Evolutionary conservation across 345 rosid genomes (phyloP), one percentile per base, ranked within the genome.

Genomic region (Boechera divaricarpa): DNA sequence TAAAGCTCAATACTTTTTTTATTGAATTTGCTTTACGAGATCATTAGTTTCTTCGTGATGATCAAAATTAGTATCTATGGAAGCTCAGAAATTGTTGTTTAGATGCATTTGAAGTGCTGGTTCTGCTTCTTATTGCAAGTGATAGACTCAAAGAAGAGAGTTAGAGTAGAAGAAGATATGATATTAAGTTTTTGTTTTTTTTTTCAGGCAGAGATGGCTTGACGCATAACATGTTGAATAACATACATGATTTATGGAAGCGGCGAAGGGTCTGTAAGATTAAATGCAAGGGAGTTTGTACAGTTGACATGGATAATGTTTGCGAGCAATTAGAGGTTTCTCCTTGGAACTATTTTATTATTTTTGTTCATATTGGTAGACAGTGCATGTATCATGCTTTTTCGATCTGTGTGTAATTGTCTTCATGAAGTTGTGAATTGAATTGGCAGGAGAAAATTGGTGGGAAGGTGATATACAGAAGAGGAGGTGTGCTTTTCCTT

Each of bases 121-220:
- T 8, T 16, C 41, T 59, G 4, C 5, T 35, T 33, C 21, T 35
- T 11, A 3, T 48, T 28, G 24, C 24, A 31, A 29, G 5, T 65
- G 21, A 21, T 42, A 63, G 35, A 26, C 18, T 41, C 0, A 32
- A 12, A 10, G 29, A 69, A 69, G 7, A 41, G 42, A 38, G 1
- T 36, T 31, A 53, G 69, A 29, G 45, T 72, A 49, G 54, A 59
- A 49, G 58, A 67, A 16, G 74, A 29, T 66, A 11, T 51, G 73
- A 45, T 18, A 10, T 47, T 13, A 39, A 12, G 42, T 45, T 24
- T 47, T 70, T 67, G 35, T 13, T 36, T 76, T 58, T 76, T 58
- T 67, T 79, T 26, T 74, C 80, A 94, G 98, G 97, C 44, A 95
- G 99, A 80, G 99, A 95, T 90, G 98, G 99, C 12, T 85, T 95